A percentile compares a stretch with the other conserved stretches of the same genome.
phyloP scores from a whole-genome alignment of 2,329 filamentous ascomycete genomes.

The Sarocladium brachiariae region DNA sequence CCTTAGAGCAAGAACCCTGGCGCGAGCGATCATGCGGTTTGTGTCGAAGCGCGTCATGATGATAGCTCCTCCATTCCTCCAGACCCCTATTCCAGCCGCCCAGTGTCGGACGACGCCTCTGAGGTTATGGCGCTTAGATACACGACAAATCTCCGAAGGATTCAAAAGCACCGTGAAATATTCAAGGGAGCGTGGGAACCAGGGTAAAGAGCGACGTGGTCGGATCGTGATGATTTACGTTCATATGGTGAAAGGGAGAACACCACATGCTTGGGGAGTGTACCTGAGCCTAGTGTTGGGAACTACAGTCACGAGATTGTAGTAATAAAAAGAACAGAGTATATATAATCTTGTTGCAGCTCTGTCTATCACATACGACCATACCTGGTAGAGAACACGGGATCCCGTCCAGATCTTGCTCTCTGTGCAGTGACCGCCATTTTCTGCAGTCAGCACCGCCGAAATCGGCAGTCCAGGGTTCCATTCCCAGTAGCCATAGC shows the following conservation, averaged over 20 bases:
- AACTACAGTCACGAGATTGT: too few relatives aligned
- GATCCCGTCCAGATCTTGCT: constrained; percentile 1
- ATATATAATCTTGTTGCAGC: background rate
- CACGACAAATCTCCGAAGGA: background rate
- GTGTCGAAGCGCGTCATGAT: constrained; percentile 1
- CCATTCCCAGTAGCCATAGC: background rate
- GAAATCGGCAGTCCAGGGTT: background rate
- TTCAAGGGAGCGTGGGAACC: background rate
- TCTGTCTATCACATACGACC: background rate
- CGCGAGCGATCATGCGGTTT: background rate
- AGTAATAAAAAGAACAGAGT: too few relatives aligned
- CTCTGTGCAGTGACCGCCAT: background rate
- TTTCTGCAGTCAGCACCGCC: background rate
- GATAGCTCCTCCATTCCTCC: background rate
- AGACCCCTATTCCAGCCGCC: background rate
- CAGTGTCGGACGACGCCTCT: background rate
- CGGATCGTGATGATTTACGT: background rate
- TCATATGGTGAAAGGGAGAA: background rate
- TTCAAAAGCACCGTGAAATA: too few relatives aligned
- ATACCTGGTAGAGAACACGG: constrained; percentile 4
- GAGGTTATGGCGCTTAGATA: background rate
- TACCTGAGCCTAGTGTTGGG: too few relatives aligned
- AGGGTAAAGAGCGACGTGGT: background rate
- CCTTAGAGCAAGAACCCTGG: background rate
- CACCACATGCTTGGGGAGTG: too few relatives aligned